These are phyloP conservation scores for Exserohilum rostratum DNA, from an alignment of 2,329 filamentous ascomycete species.

Conservation along the genomic window DNA sequence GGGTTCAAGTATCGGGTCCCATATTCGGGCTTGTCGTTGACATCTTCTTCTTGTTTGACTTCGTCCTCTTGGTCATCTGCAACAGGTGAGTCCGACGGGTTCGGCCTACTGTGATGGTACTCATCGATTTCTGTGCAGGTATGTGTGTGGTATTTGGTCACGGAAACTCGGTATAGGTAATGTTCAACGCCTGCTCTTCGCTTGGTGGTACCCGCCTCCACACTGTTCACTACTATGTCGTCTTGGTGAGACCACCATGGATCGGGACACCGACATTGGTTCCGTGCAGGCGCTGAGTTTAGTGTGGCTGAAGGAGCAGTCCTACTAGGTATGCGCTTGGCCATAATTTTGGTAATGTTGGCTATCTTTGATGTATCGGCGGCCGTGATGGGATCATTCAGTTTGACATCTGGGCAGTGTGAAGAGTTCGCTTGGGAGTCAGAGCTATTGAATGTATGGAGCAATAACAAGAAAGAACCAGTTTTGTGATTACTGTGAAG, in stretches of 20 bases:
- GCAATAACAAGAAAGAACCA: no score
- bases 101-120: background rate
- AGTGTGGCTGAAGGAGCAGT: background rate
- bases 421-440: no score
- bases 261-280: background rate
- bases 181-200: constrained; percentile 5
- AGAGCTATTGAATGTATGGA: no score
- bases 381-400: background rate
- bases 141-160: background rate
- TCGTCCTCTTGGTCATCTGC: background rate
- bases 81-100: background rate
- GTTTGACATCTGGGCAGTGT: background rate
- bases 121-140: background rate
- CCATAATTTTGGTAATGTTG: background rate
- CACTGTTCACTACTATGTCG: constrained; percentile 22
- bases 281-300: background rate
- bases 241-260: constrained; percentile 22
- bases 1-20: constrained; percentile 1
- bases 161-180: constrained; percentile 10
- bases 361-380: background rate
- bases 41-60: background rate
- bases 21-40: background rate
- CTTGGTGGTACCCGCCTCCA: constrained; percentile 4
- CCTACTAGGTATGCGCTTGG: background rate
- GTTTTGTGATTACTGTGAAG: no score